A percentile compares a stretch with the other conserved stretches of the same genome.
Evolutionary conservation across 73 alveolate species (phyloP).

Genomic region (Blepharisma japonicum): DNA sequence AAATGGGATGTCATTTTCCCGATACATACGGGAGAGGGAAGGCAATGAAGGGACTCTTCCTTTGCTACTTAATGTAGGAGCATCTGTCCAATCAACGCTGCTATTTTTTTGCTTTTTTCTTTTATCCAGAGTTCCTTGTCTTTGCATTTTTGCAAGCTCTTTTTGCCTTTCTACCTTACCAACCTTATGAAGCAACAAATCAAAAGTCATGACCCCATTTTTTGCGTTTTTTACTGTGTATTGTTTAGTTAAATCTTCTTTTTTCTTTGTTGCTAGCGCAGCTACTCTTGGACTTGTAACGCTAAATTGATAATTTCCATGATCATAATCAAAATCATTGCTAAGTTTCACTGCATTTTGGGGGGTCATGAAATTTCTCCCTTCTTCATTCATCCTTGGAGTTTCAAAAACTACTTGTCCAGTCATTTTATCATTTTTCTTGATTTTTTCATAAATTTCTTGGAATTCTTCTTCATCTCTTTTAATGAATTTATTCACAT

Average conservation of each 20-base stretch:
- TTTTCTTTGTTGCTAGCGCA: neutral
- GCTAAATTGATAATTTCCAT: neutral
- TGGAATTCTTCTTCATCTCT: conserved; percentile 5
- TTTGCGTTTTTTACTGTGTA: neutral
- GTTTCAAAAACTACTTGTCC: neutral
- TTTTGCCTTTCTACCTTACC: neutral
- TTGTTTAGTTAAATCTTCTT: neutral
- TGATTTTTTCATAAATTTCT: neutral
- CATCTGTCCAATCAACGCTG: neutral
- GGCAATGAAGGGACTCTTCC: conserved; percentile 21
- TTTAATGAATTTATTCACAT: neutral
- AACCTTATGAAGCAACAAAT: neutral
- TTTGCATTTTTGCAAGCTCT: neutral
- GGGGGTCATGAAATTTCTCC: neutral
- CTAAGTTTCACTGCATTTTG: neutral
- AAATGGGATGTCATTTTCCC: neutral
- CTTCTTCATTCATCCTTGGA: neutral
- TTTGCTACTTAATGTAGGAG: neutral
- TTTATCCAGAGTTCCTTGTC: neutral
- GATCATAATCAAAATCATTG: neutral
- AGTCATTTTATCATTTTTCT: neutral
- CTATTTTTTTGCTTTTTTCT: neutral
- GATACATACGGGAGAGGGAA: neutral
- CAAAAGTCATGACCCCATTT: neutral
- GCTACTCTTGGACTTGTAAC: neutral